Evolutionary conservation across 176 grass and related monocot species (phyloP).

Genomic region (Puya raimondii): DNA sequence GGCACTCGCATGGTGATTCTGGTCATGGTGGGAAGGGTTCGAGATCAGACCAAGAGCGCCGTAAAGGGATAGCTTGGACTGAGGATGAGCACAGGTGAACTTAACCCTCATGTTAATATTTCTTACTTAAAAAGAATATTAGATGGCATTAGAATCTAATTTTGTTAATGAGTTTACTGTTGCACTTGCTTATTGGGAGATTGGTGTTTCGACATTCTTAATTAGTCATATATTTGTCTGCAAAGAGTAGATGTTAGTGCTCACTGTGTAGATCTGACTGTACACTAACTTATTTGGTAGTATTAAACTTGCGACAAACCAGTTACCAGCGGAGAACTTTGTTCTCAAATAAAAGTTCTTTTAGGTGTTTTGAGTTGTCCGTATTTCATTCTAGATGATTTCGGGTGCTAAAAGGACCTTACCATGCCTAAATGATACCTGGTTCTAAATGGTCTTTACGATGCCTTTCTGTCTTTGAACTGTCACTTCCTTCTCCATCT

Average conservation of each 20-base stretch:
- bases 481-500: not conserved
- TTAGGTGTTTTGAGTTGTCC: no score
- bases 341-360: no score
- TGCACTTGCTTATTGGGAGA: conserved; percentile 15
- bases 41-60: conserved; percentile 74
- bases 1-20: conserved; percentile 21
- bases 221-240: not conserved
- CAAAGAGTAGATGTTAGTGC: no score
- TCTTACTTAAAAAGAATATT: not conserved
- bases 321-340: no score
- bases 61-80: conserved; percentile 94
- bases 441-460: not conserved
- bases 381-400: no score
- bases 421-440: no score
- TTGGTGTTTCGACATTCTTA: not conserved
- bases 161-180: not conserved
- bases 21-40: conserved; percentile 39
- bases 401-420: no score
- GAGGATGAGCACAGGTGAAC: conserved; percentile 92
- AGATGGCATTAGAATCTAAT: not conserved
- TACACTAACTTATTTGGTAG: no score
- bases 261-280: no score
- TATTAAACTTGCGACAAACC: no score
- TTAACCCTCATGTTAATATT: not conserved
- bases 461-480: not conserved